Evolutionary conservation across 2,329 filamentous ascomycete genomes (phyloP).

Genomic region (Aciculosporium take): DNA sequence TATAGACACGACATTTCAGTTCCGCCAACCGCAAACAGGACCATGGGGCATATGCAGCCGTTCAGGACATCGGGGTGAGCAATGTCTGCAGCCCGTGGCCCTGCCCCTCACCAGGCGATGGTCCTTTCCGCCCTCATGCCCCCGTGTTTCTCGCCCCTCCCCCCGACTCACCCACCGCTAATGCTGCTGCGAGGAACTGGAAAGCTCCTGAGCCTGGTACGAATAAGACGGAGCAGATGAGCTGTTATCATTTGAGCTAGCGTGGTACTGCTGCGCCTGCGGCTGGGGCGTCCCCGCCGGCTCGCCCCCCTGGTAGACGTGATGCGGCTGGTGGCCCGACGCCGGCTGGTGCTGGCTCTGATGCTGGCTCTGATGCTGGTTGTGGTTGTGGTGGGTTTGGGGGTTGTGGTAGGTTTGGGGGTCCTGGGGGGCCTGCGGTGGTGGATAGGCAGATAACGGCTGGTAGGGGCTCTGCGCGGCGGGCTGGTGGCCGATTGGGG

Average conservation of each 20-base stretch:
- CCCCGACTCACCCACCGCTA: neutral
- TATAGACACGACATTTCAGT: neutral
- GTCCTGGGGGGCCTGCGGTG: slow-evolving; percentile 8
- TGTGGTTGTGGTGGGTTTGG: slow-evolving; percentile 1
- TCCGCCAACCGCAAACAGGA: neutral
- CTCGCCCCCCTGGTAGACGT: slow-evolving; percentile 7
- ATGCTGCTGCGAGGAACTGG: neutral
- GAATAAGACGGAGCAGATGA: slow-evolving; percentile 8
- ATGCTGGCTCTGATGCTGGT: too few relatives aligned
- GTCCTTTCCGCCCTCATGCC: too few relatives aligned
- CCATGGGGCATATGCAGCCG: too few relatives aligned
- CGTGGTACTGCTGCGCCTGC: slow-evolving; percentile 11
- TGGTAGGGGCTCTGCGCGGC: slow-evolving; percentile 17
- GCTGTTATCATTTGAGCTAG: too few relatives aligned
- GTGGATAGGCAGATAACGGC: slow-evolving; percentile 14
- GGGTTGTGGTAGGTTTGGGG: slow-evolving; percentile 8
- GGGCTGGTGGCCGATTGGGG: slow-evolving; percentile 12
- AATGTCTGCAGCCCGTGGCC: too few relatives aligned
- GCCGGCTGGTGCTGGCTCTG: neutral
- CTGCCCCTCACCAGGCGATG: too few relatives aligned
- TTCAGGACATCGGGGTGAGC: too few relatives aligned
- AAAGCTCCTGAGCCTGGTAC: slow-evolving; percentile 7
- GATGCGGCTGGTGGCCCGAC: slow-evolving; percentile 10
- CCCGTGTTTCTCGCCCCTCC: too few relatives aligned
- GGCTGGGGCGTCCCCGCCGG: neutral